These are phyloP conservation scores for Ceratocystiopsis brevicomis DNA, from an alignment of 2,329 filamentous ascomycete genomes.

Conservation along the genomic window DNA sequence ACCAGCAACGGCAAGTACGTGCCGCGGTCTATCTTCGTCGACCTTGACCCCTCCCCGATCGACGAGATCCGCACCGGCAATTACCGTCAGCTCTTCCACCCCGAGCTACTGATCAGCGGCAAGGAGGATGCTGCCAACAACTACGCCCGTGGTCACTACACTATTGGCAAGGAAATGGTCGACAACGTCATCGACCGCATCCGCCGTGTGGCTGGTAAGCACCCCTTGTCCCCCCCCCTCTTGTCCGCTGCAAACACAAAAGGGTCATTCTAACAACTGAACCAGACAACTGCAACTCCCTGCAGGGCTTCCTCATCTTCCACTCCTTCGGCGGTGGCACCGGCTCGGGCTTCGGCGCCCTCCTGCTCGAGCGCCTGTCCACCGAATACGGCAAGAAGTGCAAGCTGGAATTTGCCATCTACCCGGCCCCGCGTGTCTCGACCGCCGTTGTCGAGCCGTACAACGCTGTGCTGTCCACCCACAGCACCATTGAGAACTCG, in stretches of 20 bases:
- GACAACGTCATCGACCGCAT: conserved; percentile 52
- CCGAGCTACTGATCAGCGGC: conserved; percentile 51
- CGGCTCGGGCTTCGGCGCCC: conserved; percentile 53
- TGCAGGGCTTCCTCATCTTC: conserved; percentile 58
- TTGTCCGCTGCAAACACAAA: conserved; percentile 7
- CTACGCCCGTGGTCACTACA: conserved; percentile 60
- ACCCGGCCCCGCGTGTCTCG: conserved; percentile 50
- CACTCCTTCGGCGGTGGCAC: conserved; percentile 59
- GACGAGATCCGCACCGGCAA: conserved; percentile 52
- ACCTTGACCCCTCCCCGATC: conserved; percentile 53
- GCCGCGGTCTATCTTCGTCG: conserved; percentile 52
- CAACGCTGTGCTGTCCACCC: conserved; percentile 97
- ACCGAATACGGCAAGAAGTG: conserved; percentile 60
- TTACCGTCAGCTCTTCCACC: conserved; percentile 54
- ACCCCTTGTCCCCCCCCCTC: background rate
- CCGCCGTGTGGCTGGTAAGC: conserved; percentile 47
- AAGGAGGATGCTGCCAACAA: conserved; percentile 66
- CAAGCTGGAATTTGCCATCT: conserved; percentile 58
- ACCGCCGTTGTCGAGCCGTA: conserved; percentile 63
- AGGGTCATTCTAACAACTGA: background rate
- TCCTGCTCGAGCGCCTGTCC: conserved; percentile 53
- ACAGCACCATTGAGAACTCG: conserved; percentile 97
- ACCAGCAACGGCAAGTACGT: conserved; percentile 54
- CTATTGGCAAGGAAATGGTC: conserved; percentile 59
- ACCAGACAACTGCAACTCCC: conserved; percentile 51